Evolutionary conservation across 768 basidiomycete genomes (phyloP).

Genomic region (Mycena indigotica): DNA sequence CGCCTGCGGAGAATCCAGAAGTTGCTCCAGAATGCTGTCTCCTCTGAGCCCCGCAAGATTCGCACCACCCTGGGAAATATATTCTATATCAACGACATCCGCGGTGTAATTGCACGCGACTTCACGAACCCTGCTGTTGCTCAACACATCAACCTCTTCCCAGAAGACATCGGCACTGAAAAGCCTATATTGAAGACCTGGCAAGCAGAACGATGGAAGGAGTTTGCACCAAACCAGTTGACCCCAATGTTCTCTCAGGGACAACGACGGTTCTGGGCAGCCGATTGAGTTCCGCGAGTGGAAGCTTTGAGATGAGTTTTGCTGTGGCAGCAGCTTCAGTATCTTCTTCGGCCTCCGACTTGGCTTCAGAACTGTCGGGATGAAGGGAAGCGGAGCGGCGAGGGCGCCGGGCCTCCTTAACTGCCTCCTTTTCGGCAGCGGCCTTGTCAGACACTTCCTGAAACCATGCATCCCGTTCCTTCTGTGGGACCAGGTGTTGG

Average conservation of each 20-base stretch:
- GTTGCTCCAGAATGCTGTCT: background rate
- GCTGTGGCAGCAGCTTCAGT: too few relatives aligned
- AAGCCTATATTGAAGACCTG: slow-evolving; percentile 16
- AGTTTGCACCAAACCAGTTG: slow-evolving; percentile 5
- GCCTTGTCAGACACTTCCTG: too few relatives aligned
- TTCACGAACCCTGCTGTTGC: slow-evolving; percentile 21
- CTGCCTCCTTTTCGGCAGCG: too few relatives aligned
- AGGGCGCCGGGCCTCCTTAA: too few relatives aligned
- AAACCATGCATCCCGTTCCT: background rate
- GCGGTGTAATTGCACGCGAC: slow-evolving; percentile 14
- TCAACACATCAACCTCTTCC: slow-evolving; percentile 19
- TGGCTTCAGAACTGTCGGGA: too few relatives aligned
- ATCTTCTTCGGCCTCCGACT: too few relatives aligned
- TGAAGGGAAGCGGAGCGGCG: too few relatives aligned
- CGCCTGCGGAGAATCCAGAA: slow-evolving; percentile 5
- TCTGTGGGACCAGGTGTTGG: background rate
- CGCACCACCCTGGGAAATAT: slow-evolving; percentile 9
- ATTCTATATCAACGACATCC: slow-evolving; percentile 26
- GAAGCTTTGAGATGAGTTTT: too few relatives aligned
- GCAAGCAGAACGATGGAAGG: slow-evolving; percentile 22
- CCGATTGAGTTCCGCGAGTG: too few relatives aligned
- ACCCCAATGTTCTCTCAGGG: slow-evolving; percentile 20
- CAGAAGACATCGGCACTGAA: slow-evolving; percentile 13
- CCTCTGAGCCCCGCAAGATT: background rate
- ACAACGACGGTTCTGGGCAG: slow-evolving; percentile 14